phyloP scores from a whole-genome alignment of 2,329 filamentous ascomycete species.

The Clonostachys solani region DNA sequence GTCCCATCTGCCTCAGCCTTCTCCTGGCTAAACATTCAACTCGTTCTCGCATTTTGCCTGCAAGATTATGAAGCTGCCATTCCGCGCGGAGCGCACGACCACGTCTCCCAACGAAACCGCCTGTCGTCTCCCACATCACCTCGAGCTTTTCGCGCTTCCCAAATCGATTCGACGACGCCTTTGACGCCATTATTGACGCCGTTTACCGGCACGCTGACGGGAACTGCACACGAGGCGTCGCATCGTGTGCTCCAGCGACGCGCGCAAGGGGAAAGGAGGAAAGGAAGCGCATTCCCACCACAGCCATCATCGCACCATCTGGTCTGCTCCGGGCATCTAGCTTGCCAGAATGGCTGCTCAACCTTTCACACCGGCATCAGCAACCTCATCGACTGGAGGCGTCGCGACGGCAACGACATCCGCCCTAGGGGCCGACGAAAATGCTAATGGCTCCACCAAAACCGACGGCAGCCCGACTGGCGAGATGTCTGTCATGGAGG shows the following conservation, averaged over 20 bases:
- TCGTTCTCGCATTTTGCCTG: too few relatives aligned
- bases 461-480: background rate
- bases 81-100: too few relatives aligned
- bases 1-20: too few relatives aligned
- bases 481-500: slow-evolving; percentile 7
- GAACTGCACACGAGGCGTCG: slow-evolving; percentile 1
- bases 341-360: slow-evolving; percentile 36
- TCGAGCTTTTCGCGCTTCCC: background rate
- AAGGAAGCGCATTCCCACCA: background rate
- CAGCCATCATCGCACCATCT: background rate
- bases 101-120: too few relatives aligned
- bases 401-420: too few relatives aligned
- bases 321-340: slow-evolving; percentile 2
- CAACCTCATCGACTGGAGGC: slow-evolving; percentile 16
- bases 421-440: slow-evolving; percentile 11
- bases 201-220: background rate
- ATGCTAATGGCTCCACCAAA: background rate
- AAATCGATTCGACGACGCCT: background rate
- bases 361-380: slow-evolving; percentile 24
- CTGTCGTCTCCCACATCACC: background rate
- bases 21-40: too few relatives aligned
- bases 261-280: background rate
- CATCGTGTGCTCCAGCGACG: background rate
- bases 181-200: background rate
- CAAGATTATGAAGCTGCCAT: too few relatives aligned